A percentile compares a stretch with the other conserved stretches of the same genome.
These are phyloP conservation scores for Russula ochroleuca DNA, from an alignment of 768 basidiomycete species.

Conservation along the genomic window DNA sequence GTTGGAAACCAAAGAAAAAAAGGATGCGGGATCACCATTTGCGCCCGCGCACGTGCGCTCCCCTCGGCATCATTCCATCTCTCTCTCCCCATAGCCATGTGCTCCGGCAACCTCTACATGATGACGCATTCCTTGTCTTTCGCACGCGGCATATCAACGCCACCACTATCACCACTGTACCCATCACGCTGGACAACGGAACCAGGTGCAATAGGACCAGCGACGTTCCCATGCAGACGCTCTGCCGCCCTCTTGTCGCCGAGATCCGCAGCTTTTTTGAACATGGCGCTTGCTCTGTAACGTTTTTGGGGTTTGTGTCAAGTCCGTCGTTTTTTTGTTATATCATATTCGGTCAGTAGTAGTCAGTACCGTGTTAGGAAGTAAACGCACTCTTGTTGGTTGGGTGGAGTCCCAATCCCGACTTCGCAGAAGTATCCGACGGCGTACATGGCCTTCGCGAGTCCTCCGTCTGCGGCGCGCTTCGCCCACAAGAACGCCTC, in stretches of 20 bases:
- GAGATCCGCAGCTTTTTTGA: constrained; percentile 83
- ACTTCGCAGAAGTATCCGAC: constrained; percentile 97
- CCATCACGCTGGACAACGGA: constrained; percentile 56
- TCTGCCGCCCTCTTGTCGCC: constrained; percentile 93
- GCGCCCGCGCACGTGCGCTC: neutral
- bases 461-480: constrained; percentile 86
- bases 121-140: constrained; percentile 84
- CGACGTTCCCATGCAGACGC: constrained; percentile 62
- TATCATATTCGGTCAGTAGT: neutral
- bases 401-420: constrained; percentile 75
- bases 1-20: neutral
- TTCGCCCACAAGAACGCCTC: constrained; percentile 98
- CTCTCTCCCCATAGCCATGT: neutral
- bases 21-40: neutral
- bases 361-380: neutral
- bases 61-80: neutral
- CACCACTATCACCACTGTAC: constrained; percentile 38
- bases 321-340: neutral
- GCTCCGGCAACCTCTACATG: constrained; percentile 51
- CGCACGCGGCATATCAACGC: constrained; percentile 40
- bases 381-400: constrained; percentile 57
- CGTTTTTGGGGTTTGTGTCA: neutral
- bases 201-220: constrained; percentile 50
- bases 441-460: constrained; percentile 96
- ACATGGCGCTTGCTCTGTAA: constrained; percentile 67